A percentile compares a stretch with the other conserved stretches of the same genome.
Evolutionary conservation across 805 yeast species (phyloP).

Genomic region (Lachancea lanzarotensis): DNA sequence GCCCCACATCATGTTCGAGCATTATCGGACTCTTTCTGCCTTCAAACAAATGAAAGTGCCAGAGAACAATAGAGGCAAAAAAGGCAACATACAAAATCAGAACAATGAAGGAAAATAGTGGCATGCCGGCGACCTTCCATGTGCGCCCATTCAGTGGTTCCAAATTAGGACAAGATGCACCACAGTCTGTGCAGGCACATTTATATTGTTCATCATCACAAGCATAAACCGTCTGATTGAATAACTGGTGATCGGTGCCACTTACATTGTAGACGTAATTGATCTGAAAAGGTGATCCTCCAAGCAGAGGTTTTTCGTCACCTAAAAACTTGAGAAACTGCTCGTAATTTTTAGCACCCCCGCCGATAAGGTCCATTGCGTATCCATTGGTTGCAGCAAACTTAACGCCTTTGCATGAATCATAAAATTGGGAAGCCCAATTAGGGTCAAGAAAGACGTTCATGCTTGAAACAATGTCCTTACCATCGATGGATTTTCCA

Average conservation of each 20-base stretch:
- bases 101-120: conserved; percentile 67
- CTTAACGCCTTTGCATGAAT: conserved; percentile 84
- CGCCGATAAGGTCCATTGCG: conserved; percentile 96
- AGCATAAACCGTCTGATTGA: conserved; percentile 21
- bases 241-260: conserved; percentile 9
- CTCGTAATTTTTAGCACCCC: conserved; percentile 77
- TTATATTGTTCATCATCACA: conserved; percentile 62
- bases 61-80: conserved; percentile 21
- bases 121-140: conserved; percentile 56
- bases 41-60: conserved; percentile 18
- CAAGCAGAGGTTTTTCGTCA: conserved; percentile 86
- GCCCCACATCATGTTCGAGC: conserved; percentile 15
- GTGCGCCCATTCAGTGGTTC: conserved; percentile 37
- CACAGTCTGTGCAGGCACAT: conserved; percentile 91
- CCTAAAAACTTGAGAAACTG: conserved; percentile 84
- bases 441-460: conserved; percentile 51
- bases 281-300: conserved; percentile 95
- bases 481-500: conserved; percentile 31
- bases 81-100: conserved; percentile 42
- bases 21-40: conserved; percentile 22
- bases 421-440: conserved; percentile 61
- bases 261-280: conserved; percentile 51
- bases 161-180: conserved; percentile 66
- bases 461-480: conserved; percentile 65
- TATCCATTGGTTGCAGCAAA: conserved; percentile 92